Evolutionary conservation across 2,329 filamentous ascomycete species (phyloP).

Genomic region (Trichoderma asperellum): DNA sequence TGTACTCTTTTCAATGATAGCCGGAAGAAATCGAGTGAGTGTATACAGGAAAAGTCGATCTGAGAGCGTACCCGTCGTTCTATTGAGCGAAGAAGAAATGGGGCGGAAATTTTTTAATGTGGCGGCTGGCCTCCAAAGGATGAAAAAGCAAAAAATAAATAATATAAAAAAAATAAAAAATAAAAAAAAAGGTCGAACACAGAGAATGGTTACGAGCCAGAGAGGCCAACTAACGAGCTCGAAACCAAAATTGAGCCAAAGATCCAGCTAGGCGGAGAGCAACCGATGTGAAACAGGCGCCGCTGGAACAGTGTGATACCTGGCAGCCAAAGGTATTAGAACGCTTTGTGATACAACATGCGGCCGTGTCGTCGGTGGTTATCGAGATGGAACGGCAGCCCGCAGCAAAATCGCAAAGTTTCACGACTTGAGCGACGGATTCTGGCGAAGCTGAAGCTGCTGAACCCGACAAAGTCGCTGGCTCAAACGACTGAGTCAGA

Average conservation of each 20-base stretch:
- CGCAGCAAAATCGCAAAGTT: constrained; percentile 47
- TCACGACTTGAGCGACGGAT: constrained; percentile 40
- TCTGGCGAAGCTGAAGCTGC: constrained; percentile 33
- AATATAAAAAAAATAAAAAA: too few relatives aligned
- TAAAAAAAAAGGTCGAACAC: not conserved
- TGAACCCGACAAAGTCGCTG: constrained; percentile 26
- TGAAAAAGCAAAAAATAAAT: not conserved
- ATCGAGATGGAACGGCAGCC: constrained; percentile 50
- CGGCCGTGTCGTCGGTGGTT: constrained; percentile 51
- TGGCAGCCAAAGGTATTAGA: constrained; percentile 49
- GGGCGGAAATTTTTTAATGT: not conserved
- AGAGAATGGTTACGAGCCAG: constrained; percentile 1
- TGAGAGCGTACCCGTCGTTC: not conserved
- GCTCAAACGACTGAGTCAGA: constrained; percentile 37
- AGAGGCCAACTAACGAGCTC: constrained; percentile 18
- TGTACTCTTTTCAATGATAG: not conserved
- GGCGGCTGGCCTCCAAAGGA: not conserved
- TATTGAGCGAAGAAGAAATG: not conserved
- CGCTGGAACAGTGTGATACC: constrained; percentile 55
- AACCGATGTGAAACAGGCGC: constrained; percentile 53
- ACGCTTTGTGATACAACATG: constrained; percentile 54
- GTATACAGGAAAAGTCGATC: not conserved
- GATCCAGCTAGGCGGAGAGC: constrained; percentile 30
- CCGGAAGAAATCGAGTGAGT: not conserved
- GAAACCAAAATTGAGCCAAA: constrained; percentile 17